These are phyloP conservation scores for Trichoderma sp. DNA, from an alignment of 2,329 filamentous ascomycete species.

Conservation along the genomic window DNA sequence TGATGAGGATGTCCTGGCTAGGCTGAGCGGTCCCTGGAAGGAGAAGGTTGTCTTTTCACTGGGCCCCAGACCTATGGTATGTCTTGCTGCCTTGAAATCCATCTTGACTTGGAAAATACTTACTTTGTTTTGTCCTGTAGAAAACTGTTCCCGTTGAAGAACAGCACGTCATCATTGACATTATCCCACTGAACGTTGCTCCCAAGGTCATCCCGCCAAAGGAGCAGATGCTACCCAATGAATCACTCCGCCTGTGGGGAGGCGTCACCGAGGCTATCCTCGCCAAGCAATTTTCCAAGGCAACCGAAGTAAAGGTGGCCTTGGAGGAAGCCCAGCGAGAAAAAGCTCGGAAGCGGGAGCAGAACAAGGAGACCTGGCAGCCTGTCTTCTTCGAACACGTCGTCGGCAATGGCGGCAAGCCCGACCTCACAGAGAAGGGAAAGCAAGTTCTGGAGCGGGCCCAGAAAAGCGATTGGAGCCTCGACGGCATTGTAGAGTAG, in stretches of 20 bases:
- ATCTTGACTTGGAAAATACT: background rate
- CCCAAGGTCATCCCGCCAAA: slow-evolving; percentile 76
- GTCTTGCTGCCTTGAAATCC: slow-evolving; percentile 31
- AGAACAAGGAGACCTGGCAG: slow-evolving; percentile 66
- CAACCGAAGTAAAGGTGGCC: slow-evolving; percentile 84
- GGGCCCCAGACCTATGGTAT: slow-evolving; percentile 60
- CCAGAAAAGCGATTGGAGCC: slow-evolving; percentile 53
- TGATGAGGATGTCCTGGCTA: slow-evolving; percentile 76
- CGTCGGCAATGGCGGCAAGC: slow-evolving; percentile 55
- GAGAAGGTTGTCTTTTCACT: slow-evolving; percentile 63
- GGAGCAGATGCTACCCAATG: slow-evolving; percentile 79
- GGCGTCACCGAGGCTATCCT: slow-evolving; percentile 83
- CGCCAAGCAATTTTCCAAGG: slow-evolving; percentile 77
- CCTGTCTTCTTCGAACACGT: slow-evolving; percentile 81
- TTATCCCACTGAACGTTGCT: slow-evolving; percentile 76
- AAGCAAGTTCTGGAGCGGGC: slow-evolving; percentile 50
- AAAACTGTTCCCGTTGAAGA: slow-evolving; percentile 52
- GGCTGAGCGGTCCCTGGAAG: slow-evolving; percentile 85
- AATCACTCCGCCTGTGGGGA: slow-evolving; percentile 85
- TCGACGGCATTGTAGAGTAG: slow-evolving; percentile 42
- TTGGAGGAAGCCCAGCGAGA: slow-evolving; percentile 87
- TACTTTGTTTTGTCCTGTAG: slow-evolving; percentile 24
- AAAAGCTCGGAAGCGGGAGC: slow-evolving; percentile 77
- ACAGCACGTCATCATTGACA: slow-evolving; percentile 78
- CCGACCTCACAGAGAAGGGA: slow-evolving; percentile 55